A percentile compares a stretch with the other conserved stretches of the same genome.
Conservation (phyloP, 331 rosid species). For the Quercus lobata region DNA sequence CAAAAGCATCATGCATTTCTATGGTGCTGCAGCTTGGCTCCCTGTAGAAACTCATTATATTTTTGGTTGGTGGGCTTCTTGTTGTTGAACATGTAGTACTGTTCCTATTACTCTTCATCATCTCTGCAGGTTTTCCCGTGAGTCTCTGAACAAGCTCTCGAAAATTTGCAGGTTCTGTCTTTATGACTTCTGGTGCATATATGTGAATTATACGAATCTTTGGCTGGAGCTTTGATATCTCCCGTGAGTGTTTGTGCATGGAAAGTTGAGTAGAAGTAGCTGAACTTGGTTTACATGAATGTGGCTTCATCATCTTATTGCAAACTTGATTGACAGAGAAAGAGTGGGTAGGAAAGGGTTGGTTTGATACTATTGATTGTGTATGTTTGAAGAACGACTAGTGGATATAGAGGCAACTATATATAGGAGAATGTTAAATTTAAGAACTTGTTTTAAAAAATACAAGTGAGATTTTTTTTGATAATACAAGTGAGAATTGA, state of each 20-base stretch:
- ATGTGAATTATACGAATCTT: constrained; percentile 42
- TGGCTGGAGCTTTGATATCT: constrained; percentile 37
- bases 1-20: constrained; percentile 13
- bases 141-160: constrained; percentile 51
- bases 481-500: constrained; percentile 7
- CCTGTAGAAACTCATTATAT: constrained; percentile 3
- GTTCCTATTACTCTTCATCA: not conserved
- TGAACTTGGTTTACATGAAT: constrained; percentile 19
- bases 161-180: constrained; percentile 43
- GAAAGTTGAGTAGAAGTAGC: constrained; percentile 31
- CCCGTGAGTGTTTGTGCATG: constrained; percentile 22
- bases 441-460: not conserved
- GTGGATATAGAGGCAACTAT: constrained; percentile 6
- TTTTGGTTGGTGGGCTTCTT: constrained; percentile 9
- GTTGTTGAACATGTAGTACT: not conserved
- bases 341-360: not conserved
- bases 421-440: not conserved
- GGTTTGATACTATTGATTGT: constrained; percentile 13
- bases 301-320: constrained; percentile 33
- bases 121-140: constrained; percentile 47
- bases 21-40: constrained; percentile 13
- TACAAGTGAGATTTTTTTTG: not conserved
- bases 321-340: not conserved
- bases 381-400: not conserved
- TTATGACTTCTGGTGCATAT: constrained; percentile 45